Evolutionary conservation across 164 flowering plant species (phyloP), one percentile per base, ranked within the genome.

Genomic region (Liquidambar formosana): DNA sequence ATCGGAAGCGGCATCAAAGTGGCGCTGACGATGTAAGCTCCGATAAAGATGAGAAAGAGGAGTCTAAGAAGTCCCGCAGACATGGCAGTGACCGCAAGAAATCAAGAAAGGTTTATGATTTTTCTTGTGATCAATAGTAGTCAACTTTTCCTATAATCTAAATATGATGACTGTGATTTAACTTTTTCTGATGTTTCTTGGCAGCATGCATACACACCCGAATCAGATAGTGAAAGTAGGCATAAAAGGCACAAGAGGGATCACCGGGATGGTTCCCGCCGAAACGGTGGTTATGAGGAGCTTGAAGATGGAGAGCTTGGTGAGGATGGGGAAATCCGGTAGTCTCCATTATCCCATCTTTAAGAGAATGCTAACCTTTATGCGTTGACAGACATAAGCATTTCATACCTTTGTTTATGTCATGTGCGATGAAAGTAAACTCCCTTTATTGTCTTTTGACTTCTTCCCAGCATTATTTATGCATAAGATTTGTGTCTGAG

Each of bases 271-370:
- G 77, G 88, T 58, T 88, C 94, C 22, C 91, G 89, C 58, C 79
- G 87, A 80, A 86, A 75, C 79, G 86, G 85, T 48, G 87, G 83
- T 68, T 70, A 88, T 61, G 99, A 89, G 64, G 99, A 96, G 69
- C 96, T 96, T 69, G 99, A 96, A 81, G 99, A 96, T 81, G 99
- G 99, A 60, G 99, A 95, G 76, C 81, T 93, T 71, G 98, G 99
- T 58, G 91, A 89, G 81, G 98, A 93, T 80, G 96, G 94, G 59
- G 98, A 94, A 80, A 90, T 89, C 61, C 81, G 73, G 82, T 88
- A 83, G 79, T 68, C 69, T 23, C 68, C 21, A 45, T 62, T 59
- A 18, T 69, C 64, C 53, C 28, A 41, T 54, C 64, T 59, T 47
- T 75, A 27, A 18, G 6, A 28, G 47, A 43, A 52, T 62, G 11